Evolutionary conservation across 1,139 yeast genomes (phyloP), one percentile per base, ranked within the genome.

Genomic region (Scheffersomyces lignicola): DNA sequence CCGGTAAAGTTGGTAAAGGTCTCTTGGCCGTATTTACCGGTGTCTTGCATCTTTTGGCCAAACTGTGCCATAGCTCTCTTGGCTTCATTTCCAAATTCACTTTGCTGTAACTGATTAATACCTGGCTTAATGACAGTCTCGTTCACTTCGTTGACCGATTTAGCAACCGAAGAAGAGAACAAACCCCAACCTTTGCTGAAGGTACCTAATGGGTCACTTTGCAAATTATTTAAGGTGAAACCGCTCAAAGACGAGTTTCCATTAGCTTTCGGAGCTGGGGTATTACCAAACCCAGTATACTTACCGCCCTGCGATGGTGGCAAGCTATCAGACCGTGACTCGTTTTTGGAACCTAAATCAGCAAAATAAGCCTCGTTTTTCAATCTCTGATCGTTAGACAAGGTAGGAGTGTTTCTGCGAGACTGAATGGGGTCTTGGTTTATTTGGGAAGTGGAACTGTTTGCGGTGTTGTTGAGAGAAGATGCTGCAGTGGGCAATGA

Each of bases 221-320:
- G 96, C 40, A 90, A 69, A 38, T 81, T 83, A 46, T 88, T 94
- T 12, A 88, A 55, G 7, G 86, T 78, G 46, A 88, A 73, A 2
- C 78, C 69, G 11, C 80, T 58, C 15, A 80, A 62, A 2, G 72
- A 53, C 4, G 80, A 66, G 18, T 40, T 35, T 2, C 74, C 68
- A 21, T 43, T 32, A 20, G 38, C 24, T 31, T 47, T 35, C 10
- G 78, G 73, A 5, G 73, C 70, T 9, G 94, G 88, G 0, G 88
- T 76, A 52, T 80, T 85, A 25, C 97, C 97, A 63, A 90, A 90
- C 0, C 97, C 97, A 43, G 78, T 82, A 56, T 80, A 90, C 58
- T 82, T 85, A 32, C 97, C 97, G 40, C 97, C 97, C 63, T 90
- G 90, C 6, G 94, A 85, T 18, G 97, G 97, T 4, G 94, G 95